Percentiles rank a stretch among this genome's conserved stretches.
Conservation (phyloP, 805 yeast genomes). For the Ogataea henricii region DNA sequence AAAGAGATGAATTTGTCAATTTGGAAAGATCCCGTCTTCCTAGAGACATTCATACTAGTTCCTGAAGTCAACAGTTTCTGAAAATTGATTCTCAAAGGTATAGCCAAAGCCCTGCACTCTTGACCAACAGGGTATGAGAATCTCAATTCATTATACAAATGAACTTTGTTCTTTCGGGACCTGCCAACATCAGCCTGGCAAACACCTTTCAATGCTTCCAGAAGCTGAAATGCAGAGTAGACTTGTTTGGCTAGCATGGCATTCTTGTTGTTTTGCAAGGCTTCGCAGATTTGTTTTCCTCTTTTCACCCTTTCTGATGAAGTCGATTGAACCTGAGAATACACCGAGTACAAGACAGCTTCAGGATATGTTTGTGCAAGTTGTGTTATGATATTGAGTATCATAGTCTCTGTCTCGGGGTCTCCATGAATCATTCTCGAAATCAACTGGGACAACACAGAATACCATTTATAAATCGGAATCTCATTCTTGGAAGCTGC, state of each 20-base stretch:
- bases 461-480: constrained; percentile 69
- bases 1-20: constrained; percentile 47
- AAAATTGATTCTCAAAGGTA: constrained; percentile 73
- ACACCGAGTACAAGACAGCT: constrained; percentile 82
- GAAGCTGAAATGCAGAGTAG: constrained; percentile 36
- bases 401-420: constrained; percentile 51
- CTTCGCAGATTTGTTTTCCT: constrained; percentile 48
- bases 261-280: constrained; percentile 25
- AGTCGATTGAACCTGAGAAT: constrained; percentile 67
- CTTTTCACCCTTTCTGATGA: constrained; percentile 45
- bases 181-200: constrained; percentile 43
- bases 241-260: constrained; percentile 24
- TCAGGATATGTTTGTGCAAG: constrained; percentile 71
- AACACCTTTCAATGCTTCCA: constrained; percentile 45
- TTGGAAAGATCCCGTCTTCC: constrained; percentile 22
- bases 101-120: constrained; percentile 51
- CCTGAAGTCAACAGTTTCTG: constrained; percentile 62
- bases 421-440: constrained; percentile 75
- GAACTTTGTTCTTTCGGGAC: constrained; percentile 36
- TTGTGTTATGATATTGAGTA: constrained; percentile 57
- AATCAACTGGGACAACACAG: constrained; percentile 81
- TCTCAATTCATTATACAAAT: constrained; percentile 44
- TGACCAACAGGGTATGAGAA: constrained; percentile 33
- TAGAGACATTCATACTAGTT: constrained; percentile 43
- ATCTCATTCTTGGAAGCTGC: constrained; percentile 41